Percentiles rank a stretch among this genome's conserved stretches.
These are phyloP conservation scores for Petrea volubilis DNA, from an alignment of 257 asterid genomes.

Conservation along the genomic window DNA sequence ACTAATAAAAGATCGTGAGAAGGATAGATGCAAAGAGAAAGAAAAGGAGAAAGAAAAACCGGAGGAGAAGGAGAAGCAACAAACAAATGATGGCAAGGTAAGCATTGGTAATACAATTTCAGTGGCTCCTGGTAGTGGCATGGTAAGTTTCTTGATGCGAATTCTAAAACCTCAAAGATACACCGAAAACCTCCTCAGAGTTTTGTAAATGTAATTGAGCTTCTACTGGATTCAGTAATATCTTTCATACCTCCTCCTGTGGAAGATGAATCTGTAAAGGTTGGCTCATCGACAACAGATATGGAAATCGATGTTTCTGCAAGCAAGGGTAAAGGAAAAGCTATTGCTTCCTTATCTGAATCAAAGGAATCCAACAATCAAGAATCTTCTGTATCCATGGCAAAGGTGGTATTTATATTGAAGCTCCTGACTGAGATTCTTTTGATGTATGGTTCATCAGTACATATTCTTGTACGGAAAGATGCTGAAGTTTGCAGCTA, in stretches of 20 bases:
- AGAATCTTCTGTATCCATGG: constrained; percentile 80
- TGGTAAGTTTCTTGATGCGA: constrained; percentile 65
- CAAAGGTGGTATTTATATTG: constrained; percentile 74
- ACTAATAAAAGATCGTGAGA: constrained; percentile 82
- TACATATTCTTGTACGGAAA: constrained; percentile 72
- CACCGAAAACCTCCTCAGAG: constrained; percentile 83
- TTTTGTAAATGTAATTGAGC: constrained; percentile 72
- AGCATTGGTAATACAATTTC: constrained; percentile 40
- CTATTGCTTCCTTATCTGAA: constrained; percentile 53
- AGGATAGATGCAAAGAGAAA: constrained; percentile 71
- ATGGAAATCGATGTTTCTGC: constrained; percentile 88
- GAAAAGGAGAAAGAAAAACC: constrained; percentile 85
- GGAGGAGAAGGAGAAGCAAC: constrained; percentile 72
- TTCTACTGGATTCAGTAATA: constrained; percentile 67
- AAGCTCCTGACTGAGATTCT: constrained; percentile 87
- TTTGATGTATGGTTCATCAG: constrained; percentile 77
- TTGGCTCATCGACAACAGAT: constrained; percentile 48
- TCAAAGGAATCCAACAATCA: constrained; percentile 52
- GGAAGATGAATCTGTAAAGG: constrained; percentile 60
- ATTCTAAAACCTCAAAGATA: constrained; percentile 59
- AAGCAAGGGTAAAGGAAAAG: constrained; percentile 84
- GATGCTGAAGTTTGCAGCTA: constrained; percentile 79
- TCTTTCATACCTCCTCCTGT: constrained; percentile 59
- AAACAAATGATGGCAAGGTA: constrained; percentile 62
- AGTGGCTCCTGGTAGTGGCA: constrained; percentile 46